A percentile compares a stretch with the other conserved stretches of the same genome.
These are phyloP conservation scores for Astragalus glycyphyllos DNA, from an alignment of 306 rosid genomes.

Conservation along the genomic window DNA sequence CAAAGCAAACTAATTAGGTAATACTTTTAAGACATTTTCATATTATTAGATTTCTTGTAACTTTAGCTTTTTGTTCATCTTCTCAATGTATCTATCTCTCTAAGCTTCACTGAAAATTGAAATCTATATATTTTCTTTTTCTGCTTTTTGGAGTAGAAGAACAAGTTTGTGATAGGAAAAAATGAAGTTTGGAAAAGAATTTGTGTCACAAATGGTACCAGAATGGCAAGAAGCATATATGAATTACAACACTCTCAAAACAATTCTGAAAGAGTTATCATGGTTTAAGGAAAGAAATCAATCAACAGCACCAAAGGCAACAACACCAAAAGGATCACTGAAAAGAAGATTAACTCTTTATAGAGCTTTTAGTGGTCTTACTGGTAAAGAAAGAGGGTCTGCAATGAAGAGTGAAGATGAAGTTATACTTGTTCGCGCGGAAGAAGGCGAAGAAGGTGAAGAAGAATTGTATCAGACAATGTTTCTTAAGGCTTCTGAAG, in stretches of 20 bases:
- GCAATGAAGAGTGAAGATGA: slow-evolving; percentile 58
- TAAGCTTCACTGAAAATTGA: slow-evolving; percentile 22
- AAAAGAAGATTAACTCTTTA: slow-evolving; percentile 61
- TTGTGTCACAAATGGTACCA: slow-evolving; percentile 68
- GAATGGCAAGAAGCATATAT: slow-evolving; percentile 86
- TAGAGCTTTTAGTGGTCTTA: slow-evolving; percentile 78
- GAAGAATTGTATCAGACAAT: slow-evolving; percentile 53
- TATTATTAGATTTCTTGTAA: slow-evolving; percentile 7
- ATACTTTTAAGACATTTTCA: not conserved
- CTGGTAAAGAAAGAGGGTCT: slow-evolving; percentile 44
- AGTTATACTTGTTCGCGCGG: slow-evolving; percentile 56
- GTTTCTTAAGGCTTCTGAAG: slow-evolving; percentile 56
- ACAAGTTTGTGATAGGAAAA: slow-evolving; percentile 4
- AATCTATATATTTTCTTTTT: not conserved
- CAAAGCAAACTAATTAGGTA: slow-evolving; percentile 6
- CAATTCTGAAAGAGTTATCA: slow-evolving; percentile 49
- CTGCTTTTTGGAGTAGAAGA: slow-evolving; percentile 4
- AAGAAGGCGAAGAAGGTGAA: slow-evolving; percentile 37
- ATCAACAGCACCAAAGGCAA: slow-evolving; percentile 44
- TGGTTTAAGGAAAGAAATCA: slow-evolving; percentile 29
- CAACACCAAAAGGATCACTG: slow-evolving; percentile 54
- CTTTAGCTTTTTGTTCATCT: no score
- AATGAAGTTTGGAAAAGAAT: slow-evolving; percentile 87
- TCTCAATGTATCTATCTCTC: not conserved
- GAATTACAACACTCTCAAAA: slow-evolving; percentile 67